A percentile compares a stretch with the other conserved stretches of the same genome.
Evolutionary conservation across 2,329 filamentous ascomycete species (phyloP).

Genomic region (Alternaria gaisen): DNA sequence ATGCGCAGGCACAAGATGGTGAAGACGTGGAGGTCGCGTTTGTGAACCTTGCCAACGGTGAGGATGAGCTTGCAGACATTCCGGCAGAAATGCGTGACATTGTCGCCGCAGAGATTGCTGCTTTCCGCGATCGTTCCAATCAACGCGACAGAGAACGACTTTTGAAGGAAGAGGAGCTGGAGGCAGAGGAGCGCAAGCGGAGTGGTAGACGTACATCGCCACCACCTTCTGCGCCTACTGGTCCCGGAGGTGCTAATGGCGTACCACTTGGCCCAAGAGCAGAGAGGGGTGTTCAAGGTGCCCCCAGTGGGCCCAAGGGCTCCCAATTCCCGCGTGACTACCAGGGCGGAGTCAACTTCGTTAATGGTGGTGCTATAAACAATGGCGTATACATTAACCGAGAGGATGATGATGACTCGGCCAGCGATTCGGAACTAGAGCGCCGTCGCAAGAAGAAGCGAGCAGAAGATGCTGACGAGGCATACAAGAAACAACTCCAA

Average conservation of each 20-base stretch:
- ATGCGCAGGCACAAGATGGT: slow-evolving; percentile 63
- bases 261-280: slow-evolving; percentile 77
- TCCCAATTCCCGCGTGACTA: slow-evolving; percentile 75
- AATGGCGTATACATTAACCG: slow-evolving; percentile 63
- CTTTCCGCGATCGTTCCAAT: slow-evolving; percentile 91
- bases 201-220: slow-evolving; percentile 76
- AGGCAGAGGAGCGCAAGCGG: slow-evolving; percentile 81
- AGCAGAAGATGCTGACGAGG: slow-evolving; percentile 78
- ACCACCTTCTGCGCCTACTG: slow-evolving; percentile 63
- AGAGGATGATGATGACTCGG: slow-evolving; percentile 87
- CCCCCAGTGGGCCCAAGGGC: slow-evolving; percentile 75
- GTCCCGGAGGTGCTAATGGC: slow-evolving; percentile 72
- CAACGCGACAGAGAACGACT: slow-evolving; percentile 88
- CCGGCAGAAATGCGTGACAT: slow-evolving; percentile 95
- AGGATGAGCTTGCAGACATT: slow-evolving; percentile 95
- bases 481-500: slow-evolving; percentile 84
- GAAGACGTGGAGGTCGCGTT: slow-evolving; percentile 83
- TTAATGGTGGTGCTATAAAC: slow-evolving; percentile 78
- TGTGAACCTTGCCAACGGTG: slow-evolving; percentile 75
- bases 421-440: slow-evolving; percentile 86
- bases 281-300: slow-evolving; percentile 72
- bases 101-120: slow-evolving; percentile 90
- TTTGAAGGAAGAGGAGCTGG: slow-evolving; percentile 88
- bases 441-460: slow-evolving; percentile 74
- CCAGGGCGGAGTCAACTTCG: slow-evolving; percentile 81